Evolutionary conservation across 1,284 basidiomycete genomes (phyloP).

Genomic region (Phaffia rhodozyma): DNA sequence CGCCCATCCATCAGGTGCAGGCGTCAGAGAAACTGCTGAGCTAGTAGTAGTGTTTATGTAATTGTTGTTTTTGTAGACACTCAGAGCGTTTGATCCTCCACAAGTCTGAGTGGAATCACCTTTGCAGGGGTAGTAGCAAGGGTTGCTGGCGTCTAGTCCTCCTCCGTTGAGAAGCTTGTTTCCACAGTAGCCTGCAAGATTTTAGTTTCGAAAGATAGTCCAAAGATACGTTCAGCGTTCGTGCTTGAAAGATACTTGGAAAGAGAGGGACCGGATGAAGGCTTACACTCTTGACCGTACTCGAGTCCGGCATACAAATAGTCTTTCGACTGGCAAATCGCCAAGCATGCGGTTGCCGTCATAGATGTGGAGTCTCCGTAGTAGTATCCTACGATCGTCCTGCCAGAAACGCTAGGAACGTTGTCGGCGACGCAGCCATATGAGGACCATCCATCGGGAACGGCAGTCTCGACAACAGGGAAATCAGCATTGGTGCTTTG

Average conservation of each 20-base stretch:
- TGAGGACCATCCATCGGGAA: slow-evolving; percentile 25
- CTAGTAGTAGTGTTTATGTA: background rate
- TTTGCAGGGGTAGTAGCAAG: background rate
- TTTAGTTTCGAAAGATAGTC: too few relatives aligned
- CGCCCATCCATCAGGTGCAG: slow-evolving; percentile 24
- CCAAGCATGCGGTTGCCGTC: too few relatives aligned
- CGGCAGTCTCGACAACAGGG: background rate
- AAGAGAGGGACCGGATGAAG: too few relatives aligned
- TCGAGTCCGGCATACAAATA: too few relatives aligned
- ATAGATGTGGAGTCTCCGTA: too few relatives aligned
- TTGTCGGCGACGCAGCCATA: slow-evolving; percentile 31
- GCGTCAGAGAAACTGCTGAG: background rate
- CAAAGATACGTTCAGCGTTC: too few relatives aligned
- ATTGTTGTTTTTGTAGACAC: background rate
- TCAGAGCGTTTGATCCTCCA: background rate
- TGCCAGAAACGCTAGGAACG: slow-evolving; percentile 18
- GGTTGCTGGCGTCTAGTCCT: background rate
- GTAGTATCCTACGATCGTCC: slow-evolving; percentile 23
- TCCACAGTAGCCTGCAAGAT: background rate
- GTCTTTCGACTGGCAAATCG: too few relatives aligned
- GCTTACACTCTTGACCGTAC: background rate
- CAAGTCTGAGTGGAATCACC: background rate
- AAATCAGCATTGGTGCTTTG: background rate
- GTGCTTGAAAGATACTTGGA: too few relatives aligned
- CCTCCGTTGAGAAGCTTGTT: background rate